Evolutionary conservation across 1,139 yeast species (phyloP).

Genomic region (Ogataea hybrid): DNA sequence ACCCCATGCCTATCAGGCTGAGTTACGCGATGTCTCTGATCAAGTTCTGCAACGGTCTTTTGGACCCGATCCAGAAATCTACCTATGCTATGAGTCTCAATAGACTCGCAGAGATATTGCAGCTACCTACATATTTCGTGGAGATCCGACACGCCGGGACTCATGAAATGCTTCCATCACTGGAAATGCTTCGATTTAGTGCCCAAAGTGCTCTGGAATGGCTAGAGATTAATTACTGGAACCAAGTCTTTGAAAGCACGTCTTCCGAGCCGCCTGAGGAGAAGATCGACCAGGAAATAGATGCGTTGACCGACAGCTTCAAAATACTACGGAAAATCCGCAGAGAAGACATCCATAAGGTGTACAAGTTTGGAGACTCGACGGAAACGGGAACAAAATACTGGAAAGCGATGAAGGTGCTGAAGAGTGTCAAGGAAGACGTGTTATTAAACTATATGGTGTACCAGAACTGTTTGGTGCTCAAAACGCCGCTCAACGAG

Average conservation of each 20-base stretch:
- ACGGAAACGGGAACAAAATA: constrained; percentile 39
- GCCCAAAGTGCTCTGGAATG: constrained; percentile 65
- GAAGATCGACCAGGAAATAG: constrained; percentile 23
- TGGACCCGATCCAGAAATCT: constrained; percentile 85
- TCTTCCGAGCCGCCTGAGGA: constrained; percentile 23
- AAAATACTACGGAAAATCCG: constrained; percentile 41
- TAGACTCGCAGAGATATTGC: constrained; percentile 63
- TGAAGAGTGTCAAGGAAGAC: constrained; percentile 16
- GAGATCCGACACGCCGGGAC: constrained; percentile 91
- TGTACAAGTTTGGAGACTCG: constrained; percentile 40
- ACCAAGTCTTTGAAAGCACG: constrained; percentile 33
- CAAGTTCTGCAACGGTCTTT: constrained; percentile 85
- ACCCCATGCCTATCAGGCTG: constrained; percentile 36
- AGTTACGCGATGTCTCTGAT: constrained; percentile 77
- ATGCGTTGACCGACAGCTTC: constrained; percentile 26
- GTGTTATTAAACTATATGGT: constrained; percentile 22
- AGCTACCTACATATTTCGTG: constrained; percentile 80
- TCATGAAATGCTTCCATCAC: constrained; percentile 78
- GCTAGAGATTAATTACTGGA: constrained; percentile 80
- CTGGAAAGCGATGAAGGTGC: constrained; percentile 37
- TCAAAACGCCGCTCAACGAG: constrained; percentile 22
- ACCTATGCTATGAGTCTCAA: constrained; percentile 78
- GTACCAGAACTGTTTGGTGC: constrained; percentile 26
- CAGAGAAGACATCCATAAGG: constrained; percentile 42
- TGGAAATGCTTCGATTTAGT: constrained; percentile 61